phyloP scores from a whole-genome alignment of 139 green algal species.

The Eudorina sp. region DNA sequence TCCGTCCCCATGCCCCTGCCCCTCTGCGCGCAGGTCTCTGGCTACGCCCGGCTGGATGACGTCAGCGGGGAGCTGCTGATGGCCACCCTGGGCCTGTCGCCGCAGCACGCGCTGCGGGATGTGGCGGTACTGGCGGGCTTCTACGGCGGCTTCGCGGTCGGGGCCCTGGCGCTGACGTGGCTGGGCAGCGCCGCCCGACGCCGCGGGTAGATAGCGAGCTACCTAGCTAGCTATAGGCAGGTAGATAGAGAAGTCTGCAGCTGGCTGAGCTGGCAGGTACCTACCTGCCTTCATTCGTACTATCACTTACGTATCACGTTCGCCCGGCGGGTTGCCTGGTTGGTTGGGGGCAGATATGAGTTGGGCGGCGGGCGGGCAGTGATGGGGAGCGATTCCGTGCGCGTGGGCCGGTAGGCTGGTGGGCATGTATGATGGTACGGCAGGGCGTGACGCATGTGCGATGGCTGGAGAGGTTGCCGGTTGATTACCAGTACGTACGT shows the following conservation, averaged over 20 bases:
- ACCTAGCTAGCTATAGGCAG: not conserved
- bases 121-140: conserved; percentile 23
- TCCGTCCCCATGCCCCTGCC: not conserved
- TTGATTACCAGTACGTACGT: too few species aligned
- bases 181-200: not conserved
- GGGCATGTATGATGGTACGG: too few species aligned
- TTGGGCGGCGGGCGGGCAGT: not conserved
- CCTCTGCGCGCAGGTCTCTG: not conserved
- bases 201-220: not conserved
- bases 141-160: conserved; percentile 7
- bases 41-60: conserved; percentile 39
- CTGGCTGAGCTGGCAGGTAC: not conserved
- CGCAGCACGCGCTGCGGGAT: not conserved
- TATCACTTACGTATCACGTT: not conserved
- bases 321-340: too few species aligned
- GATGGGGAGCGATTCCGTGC: too few species aligned
- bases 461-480: too few species aligned
- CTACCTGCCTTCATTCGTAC: not conserved
- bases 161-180: conserved; percentile 16
- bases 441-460: too few species aligned
- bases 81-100: not conserved
- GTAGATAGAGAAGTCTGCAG: not conserved
- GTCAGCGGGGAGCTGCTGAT: conserved; percentile 23
- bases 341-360: too few species aligned
- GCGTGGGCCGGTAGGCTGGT: too few species aligned